Conservation (phyloP, 129 eudicot species). For the Apium graveolens region DNA sequence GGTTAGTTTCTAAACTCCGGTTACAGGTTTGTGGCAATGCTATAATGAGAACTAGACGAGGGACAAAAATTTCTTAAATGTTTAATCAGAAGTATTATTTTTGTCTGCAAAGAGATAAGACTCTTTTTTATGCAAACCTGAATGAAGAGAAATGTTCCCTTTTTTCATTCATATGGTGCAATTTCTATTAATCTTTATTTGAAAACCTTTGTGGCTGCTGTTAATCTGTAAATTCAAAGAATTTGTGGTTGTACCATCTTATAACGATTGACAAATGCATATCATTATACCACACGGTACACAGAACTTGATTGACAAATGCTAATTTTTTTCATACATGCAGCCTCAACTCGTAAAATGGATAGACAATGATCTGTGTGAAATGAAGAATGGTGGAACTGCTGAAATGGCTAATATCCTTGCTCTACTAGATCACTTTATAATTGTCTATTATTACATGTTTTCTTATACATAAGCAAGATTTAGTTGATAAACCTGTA, state of each 20-base stretch:
- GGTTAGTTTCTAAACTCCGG: not conserved
- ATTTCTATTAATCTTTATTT: too few relatives aligned
- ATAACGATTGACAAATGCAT: not conserved
- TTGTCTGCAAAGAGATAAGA: too few relatives aligned
- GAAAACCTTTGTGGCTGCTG: too few relatives aligned
- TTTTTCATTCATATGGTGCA: too few relatives aligned
- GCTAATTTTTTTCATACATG: slow-evolving; percentile 14
- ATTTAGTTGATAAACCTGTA: not conserved
- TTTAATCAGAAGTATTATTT: too few relatives aligned
- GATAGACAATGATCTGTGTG: slow-evolving; percentile 64
- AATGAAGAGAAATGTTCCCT: too few relatives aligned
- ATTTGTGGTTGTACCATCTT: not conserved
- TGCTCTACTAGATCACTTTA: slow-evolving; percentile 5
- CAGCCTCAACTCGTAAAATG: slow-evolving; percentile 86
- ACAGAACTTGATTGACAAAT: not conserved
- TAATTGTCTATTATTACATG: not conserved
- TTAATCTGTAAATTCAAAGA: too few relatives aligned
- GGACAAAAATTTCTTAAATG: not conserved
- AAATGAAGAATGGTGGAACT: slow-evolving; percentile 78
- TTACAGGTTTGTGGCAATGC: too few relatives aligned
- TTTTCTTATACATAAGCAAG: not conserved
- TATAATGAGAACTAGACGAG: not conserved
- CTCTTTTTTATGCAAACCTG: too few relatives aligned
- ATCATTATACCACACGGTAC: not conserved
- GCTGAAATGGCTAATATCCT: slow-evolving; percentile 54